Evolutionary conservation across 768 basidiomycete genomes (phyloP).

Genomic region (Leucocoprinus leucothites): DNA sequence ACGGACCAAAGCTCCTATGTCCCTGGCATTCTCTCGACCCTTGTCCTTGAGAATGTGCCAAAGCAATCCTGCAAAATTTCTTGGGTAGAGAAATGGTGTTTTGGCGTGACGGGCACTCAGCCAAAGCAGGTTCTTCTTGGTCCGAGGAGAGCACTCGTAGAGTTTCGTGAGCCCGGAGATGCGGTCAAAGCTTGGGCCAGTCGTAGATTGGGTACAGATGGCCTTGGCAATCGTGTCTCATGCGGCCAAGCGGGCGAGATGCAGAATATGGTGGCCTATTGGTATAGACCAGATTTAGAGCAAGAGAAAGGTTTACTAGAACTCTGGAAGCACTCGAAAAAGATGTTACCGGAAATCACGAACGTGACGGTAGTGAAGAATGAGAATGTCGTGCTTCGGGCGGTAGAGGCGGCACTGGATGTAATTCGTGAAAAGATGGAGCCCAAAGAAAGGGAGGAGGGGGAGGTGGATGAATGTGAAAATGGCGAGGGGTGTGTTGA

Average conservation of each 20-base stretch:
- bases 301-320: slow-evolving; percentile 36
- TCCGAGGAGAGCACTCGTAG: slow-evolving; percentile 44
- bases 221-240: neutral
- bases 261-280: neutral
- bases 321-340: slow-evolving; percentile 47
- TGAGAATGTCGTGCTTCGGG: slow-evolving; percentile 50
- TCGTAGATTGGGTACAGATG: slow-evolving; percentile 35
- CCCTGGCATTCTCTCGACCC: slow-evolving; percentile 46
- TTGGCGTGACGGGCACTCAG: slow-evolving; percentile 29
- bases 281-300: slow-evolving; percentile 49
- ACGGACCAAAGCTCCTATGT: slow-evolving; percentile 25
- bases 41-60: slow-evolving; percentile 57
- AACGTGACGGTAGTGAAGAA: slow-evolving; percentile 20
- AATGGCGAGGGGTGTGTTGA: slow-evolving; percentile 15
- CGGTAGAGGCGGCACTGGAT: slow-evolving; percentile 32
- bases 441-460: slow-evolving; percentile 30
- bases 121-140: slow-evolving; percentile 43
- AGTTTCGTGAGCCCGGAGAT: slow-evolving; percentile 42
- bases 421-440: slow-evolving; percentile 34
- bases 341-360: slow-evolving; percentile 39
- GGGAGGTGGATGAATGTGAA: slow-evolving; percentile 43
- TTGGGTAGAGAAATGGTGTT: slow-evolving; percentile 43
- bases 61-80: slow-evolving; percentile 40
- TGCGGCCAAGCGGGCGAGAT: neutral
- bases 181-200: slow-evolving; percentile 50